A percentile compares a stretch with the other conserved stretches of the same genome.
Conservation (phyloP, 768 basidiomycete genomes). For the Lactifluus piperatus region DNA sequence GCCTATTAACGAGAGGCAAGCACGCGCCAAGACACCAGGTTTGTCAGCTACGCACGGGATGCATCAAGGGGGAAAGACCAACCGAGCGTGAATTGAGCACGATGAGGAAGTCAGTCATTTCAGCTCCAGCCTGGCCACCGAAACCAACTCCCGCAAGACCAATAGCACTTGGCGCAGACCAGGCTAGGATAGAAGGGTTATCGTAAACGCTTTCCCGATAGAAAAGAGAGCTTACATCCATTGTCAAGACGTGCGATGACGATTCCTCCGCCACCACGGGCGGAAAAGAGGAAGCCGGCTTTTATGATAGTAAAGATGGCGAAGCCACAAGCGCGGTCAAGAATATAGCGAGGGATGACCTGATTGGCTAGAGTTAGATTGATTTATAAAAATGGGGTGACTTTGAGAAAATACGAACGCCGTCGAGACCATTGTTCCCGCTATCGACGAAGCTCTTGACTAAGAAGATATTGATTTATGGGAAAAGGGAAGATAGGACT, state of each 20-base stretch:
- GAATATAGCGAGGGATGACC: constrained; percentile 47
- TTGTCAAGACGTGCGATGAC: constrained; percentile 80
- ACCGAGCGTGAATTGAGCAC: constrained; percentile 80
- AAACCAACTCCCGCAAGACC: constrained; percentile 87
- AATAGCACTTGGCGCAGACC: constrained; percentile 94
- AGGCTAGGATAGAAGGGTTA: constrained; percentile 39
- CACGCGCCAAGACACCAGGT: neutral
- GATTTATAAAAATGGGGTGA: neutral
- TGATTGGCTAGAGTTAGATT: constrained; percentile 18
- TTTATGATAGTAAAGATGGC: constrained; percentile 90
- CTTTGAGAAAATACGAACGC: constrained; percentile 33
- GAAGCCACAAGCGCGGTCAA: constrained; percentile 61
- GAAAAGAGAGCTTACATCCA: constrained; percentile 51
- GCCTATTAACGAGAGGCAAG: constrained; percentile 33
- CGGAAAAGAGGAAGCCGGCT: constrained; percentile 56
- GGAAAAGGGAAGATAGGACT: neutral
- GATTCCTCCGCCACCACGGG: constrained; percentile 76
- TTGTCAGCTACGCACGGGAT: constrained; percentile 5
- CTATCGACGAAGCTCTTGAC: constrained; percentile 80
- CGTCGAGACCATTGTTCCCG: constrained; percentile 77
- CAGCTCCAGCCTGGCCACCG: constrained; percentile 75
- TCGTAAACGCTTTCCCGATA: neutral
- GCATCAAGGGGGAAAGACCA: constrained; percentile 23
- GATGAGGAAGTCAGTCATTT: constrained; percentile 86
- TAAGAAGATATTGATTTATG: constrained; percentile 25